phyloP scores from a whole-genome alignment of 139 green algal genomes.

The Deuterostichococcus epilithicus region DNA sequence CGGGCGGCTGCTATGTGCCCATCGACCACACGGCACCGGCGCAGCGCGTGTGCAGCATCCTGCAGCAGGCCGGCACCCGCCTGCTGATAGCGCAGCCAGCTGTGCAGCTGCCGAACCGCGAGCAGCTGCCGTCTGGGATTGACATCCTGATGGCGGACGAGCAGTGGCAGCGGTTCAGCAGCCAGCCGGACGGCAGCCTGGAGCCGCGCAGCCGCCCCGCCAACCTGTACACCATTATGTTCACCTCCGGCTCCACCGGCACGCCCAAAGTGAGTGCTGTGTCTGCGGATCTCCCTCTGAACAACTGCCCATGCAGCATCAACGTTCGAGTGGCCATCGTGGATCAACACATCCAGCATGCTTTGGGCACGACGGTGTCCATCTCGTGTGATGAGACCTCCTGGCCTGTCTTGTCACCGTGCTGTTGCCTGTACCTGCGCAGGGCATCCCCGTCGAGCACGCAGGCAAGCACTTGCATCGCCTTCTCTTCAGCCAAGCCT shows the following conservation, averaged over 20 bases:
- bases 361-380: too few species aligned
- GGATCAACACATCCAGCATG: too few species aligned
- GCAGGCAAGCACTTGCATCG: too few species aligned
- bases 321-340: too few species aligned
- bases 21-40: conserved; percentile 48
- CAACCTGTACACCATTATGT: conserved; percentile 52
- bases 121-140: neutral
- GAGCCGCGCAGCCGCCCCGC: too few species aligned
- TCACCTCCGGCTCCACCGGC: conserved; percentile 59
- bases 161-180: neutral
- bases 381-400: too few species aligned
- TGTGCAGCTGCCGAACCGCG: neutral
- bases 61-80: conserved; percentile 17
- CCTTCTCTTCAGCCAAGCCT: too few species aligned
- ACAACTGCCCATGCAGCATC: too few species aligned
- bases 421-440: too few species aligned
- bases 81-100: conserved; percentile 2
- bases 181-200: too few species aligned
- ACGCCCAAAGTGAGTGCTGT: conserved; percentile 49
- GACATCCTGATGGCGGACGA: neutral
- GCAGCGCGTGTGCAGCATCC: conserved; percentile 27
- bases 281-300: too few species aligned
- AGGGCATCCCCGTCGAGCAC: neutral
- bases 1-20: conserved; percentile 49
- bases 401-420: too few species aligned